phyloP scores from a whole-genome alignment of 2,329 filamentous ascomycete genomes.

The Nemania sp. region DNA sequence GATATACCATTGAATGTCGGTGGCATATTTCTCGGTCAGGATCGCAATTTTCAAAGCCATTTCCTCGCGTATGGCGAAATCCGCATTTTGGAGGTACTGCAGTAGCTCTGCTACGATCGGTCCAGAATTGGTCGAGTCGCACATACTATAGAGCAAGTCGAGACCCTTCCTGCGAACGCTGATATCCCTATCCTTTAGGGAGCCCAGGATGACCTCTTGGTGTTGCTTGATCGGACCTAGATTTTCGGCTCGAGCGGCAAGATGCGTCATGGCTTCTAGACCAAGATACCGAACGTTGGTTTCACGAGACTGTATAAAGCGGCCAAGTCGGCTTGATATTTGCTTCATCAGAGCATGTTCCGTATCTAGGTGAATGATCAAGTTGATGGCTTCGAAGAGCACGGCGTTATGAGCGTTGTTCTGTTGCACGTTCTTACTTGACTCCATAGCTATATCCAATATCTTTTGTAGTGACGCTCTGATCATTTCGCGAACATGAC shows the following conservation, averaged over 20 bases:
- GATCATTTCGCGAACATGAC: slow-evolving; percentile 87
- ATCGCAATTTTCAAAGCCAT: slow-evolving; percentile 99
- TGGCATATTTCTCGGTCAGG: slow-evolving; percentile 96
- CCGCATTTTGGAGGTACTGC: slow-evolving; percentile 92
- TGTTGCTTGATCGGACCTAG: slow-evolving; percentile 98
- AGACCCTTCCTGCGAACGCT: slow-evolving; percentile 94
- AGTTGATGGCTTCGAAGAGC: slow-evolving; percentile 96
- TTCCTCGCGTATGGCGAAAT: slow-evolving; percentile 97
- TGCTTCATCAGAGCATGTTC: slow-evolving; percentile 95
- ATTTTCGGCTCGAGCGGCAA: slow-evolving; percentile 90
- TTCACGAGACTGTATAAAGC: slow-evolving; percentile 95
- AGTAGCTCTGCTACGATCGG: slow-evolving; percentile 92
- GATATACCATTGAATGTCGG: slow-evolving; percentile 98
- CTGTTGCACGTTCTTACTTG: slow-evolving; percentile 97
- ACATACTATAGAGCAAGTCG: slow-evolving; percentile 99
- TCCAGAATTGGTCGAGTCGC: slow-evolving; percentile 90
- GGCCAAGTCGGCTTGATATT: slow-evolving; percentile 85
- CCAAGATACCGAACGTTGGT: slow-evolving; percentile 97
- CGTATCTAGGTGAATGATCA: slow-evolving; percentile 96
- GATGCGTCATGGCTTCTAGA: slow-evolving; percentile 95
- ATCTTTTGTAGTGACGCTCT: slow-evolving; percentile 90
- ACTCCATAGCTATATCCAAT: slow-evolving; percentile 86
- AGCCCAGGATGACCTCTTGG: slow-evolving; percentile 93
- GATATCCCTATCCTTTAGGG: slow-evolving; percentile 92
- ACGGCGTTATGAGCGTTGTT: slow-evolving; percentile 99